Evolutionary conservation across 1,284 basidiomycete species (phyloP), one percentile per base, ranked within the genome.

Genomic region (Ceratobasidium sp.): DNA sequence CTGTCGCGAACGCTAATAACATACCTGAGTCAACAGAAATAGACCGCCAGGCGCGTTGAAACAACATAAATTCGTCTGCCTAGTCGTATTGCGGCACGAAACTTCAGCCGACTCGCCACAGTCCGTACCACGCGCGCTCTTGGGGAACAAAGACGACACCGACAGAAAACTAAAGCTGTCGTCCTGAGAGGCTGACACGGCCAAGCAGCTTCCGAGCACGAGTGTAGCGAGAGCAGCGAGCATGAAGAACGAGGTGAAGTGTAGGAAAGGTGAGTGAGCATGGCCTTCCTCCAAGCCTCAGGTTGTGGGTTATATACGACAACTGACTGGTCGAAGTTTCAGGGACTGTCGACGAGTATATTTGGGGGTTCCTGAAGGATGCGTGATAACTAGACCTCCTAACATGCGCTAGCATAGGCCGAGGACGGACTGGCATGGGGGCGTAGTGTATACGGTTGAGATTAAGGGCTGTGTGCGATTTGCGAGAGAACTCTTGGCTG

Each of bases 1-100:
- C 45, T n/a, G n/a, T 50, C 62, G 9, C 45, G 45, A 41, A 6
- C 19, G 22, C 19, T 1, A 27, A 3, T 14, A 19, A 8, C 62
- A 22, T 27, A 71, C 67, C 51, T 75, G 65, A 14, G 74, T 75
- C 47, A 60, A 53, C 14, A 67, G 51, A 47, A 75, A 62, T 24
- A 60, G 57, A 8, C 65, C 65, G 14, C 64, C 74, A 6, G 65
- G 66, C 4, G 59, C 64, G 33, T 67, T 75, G 53, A 65, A 71
- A 56, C 66, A 75, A 56, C 74, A 69, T 24, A 63, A 47, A 56
- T 69, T 59, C 22, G 41, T 48, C 57, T 75, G 64, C 9, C 62
- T 45, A 15, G 74, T 71, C 3, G 74, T 75, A 19, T 67, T 75
- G 15, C 63, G 64, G 53, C 74, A 71, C 36, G 64, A 71, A 1